Conservation (phyloP, 192 early-diverging fungal species). For the Coemansia sp. region DNA sequence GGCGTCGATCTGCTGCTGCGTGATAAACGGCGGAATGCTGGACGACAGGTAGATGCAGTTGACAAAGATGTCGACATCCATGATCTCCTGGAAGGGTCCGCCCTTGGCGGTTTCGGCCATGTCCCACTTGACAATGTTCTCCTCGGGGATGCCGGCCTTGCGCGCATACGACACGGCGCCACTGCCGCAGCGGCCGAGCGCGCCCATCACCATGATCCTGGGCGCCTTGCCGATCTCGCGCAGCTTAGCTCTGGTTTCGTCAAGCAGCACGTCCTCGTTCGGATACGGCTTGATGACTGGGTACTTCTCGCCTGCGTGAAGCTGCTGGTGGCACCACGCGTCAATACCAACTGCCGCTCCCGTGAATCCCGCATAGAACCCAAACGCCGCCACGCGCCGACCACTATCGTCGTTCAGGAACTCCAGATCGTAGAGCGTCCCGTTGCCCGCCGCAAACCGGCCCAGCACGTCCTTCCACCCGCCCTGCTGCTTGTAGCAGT, state of each 20-base stretch:
- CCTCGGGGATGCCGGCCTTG: conserved; percentile 80
- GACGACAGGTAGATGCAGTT: conserved; percentile 98
- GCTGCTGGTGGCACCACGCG: conserved; percentile 84
- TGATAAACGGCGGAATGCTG: conserved; percentile 94
- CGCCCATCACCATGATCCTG: conserved; percentile 96
- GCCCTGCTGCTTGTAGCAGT: conserved; percentile 95
- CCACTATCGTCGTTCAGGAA: conserved; percentile 84
- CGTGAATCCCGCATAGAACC: conserved; percentile 96
- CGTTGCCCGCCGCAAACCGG: conserved; percentile 84
- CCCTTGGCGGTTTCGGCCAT: conserved; percentile 89
- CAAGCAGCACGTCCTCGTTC: conserved; percentile 79
- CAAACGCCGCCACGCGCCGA: conserved; percentile 94
- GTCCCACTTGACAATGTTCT: conserved; percentile 94
- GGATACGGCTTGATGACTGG: conserved; percentile 81
- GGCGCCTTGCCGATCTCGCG: conserved; percentile 67
- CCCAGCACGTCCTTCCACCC: conserved; percentile 90
- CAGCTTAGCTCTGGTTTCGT: conserved; percentile 63
- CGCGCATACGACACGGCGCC: conserved; percentile 85
- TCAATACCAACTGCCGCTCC: conserved; percentile 91
- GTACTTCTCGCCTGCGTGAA: conserved; percentile 59
- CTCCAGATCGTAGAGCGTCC: conserved; percentile 91
- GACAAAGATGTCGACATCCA: conserved; percentile 91
- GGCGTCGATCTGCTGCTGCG: conserved; percentile 71
- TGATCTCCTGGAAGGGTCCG: conserved; percentile 92
- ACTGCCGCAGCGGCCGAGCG: conserved; percentile 90